Percentiles rank a stretch among this genome's conserved stretches.
Conservation (phyloP, 768 basidiomycete genomes). For the Boletus tylopilopsis region DNA sequence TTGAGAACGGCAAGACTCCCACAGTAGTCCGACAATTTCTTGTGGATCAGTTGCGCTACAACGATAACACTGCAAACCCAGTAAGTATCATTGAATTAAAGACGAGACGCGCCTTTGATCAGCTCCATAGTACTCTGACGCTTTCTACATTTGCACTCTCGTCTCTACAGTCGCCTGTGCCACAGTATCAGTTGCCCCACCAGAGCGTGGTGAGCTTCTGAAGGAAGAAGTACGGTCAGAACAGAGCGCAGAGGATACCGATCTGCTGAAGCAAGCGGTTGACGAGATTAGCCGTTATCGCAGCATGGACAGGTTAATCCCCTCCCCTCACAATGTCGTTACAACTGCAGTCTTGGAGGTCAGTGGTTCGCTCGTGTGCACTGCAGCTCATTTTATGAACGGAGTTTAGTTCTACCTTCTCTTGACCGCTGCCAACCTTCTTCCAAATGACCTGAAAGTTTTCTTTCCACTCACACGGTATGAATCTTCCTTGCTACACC, state of each 20-base stretch:
- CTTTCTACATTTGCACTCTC: constrained; percentile 83
- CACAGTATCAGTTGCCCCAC: constrained; percentile 69
- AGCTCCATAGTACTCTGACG: constrained; percentile 74
- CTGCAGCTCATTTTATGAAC: constrained; percentile 4
- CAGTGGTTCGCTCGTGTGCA: constrained; percentile 20
- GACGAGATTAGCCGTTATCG: constrained; percentile 89
- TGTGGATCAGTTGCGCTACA: constrained; percentile 89
- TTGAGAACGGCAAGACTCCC: constrained; percentile 83
- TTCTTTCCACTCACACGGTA: constrained; percentile 91
- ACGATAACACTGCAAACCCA: constrained; percentile 89
- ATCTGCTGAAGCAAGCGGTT: constrained; percentile 68
- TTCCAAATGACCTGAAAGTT: constrained; percentile 69
- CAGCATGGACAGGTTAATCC: constrained; percentile 92
- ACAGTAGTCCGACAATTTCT: constrained; percentile 83
- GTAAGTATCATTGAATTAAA: constrained; percentile 42
- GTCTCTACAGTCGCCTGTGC: constrained; percentile 81
- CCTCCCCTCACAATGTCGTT: constrained; percentile 91
- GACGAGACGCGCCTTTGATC: constrained; percentile 1
- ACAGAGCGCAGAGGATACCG: constrained; percentile 63
- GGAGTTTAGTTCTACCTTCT: constrained; percentile 69
- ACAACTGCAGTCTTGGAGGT: constrained; percentile 91
- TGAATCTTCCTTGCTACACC: constrained; percentile 20
- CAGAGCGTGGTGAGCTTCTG: constrained; percentile 75
- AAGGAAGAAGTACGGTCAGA: constrained; percentile 64
- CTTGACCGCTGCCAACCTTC: constrained; percentile 69